phyloP scores from a whole-genome alignment of 768 basidiomycete species.

The Sarcodon aspratus region DNA sequence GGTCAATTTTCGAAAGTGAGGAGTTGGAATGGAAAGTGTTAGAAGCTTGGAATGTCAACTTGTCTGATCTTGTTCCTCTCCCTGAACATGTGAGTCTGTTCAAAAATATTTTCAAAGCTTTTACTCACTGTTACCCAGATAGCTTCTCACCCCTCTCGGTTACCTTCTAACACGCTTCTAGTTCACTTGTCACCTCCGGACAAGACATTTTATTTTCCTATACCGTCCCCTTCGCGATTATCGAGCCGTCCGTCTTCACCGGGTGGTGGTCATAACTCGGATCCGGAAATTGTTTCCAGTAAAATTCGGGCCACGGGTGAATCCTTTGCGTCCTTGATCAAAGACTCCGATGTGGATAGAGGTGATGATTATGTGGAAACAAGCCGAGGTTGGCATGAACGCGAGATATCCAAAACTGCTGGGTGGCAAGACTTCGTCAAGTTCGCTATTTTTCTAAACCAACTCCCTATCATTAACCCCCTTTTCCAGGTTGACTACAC shows the following conservation, averaged over 20 bases:
- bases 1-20: conserved; percentile 5
- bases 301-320: conserved; percentile 25
- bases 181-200: conserved; percentile 53
- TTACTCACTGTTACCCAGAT: conserved; percentile 15
- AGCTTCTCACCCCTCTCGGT: conserved; percentile 25
- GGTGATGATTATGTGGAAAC: background rate
- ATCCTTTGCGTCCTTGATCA: conserved; percentile 2
- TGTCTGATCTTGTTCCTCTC: conserved; percentile 45
- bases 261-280: conserved; percentile 53
- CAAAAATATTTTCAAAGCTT: background rate
- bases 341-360: conserved; percentile 2
- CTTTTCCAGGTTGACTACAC: conserved; percentile 25
- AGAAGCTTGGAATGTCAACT: conserved; percentile 54
- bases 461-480: background rate
- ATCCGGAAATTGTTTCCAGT: conserved; percentile 49
- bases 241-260: conserved; percentile 41
- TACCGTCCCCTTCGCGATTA: conserved; percentile 15
- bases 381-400: conserved; percentile 3
- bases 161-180: conserved; percentile 69
- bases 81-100: conserved; percentile 44
- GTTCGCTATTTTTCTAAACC: conserved; percentile 22
- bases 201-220: conserved; percentile 47
- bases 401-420: conserved; percentile 31
- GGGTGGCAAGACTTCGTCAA: conserved; percentile 61
- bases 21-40: conserved; percentile 48